Base-by-base conservation (phyloP, 331 rosid genomes). In the Erythrophleum ivorense region DNA sequence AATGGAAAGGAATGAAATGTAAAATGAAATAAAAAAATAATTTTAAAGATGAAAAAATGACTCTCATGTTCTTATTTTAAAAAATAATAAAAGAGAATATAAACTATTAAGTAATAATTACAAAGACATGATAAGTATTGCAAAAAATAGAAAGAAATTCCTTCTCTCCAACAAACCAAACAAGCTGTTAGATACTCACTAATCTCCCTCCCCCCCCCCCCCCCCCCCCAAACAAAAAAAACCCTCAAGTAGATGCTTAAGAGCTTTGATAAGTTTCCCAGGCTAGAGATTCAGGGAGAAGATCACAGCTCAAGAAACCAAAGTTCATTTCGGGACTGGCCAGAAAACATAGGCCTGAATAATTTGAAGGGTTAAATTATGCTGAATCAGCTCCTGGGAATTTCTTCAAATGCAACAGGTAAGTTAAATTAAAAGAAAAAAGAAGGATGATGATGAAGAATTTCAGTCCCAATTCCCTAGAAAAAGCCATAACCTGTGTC, bases 271-370 rank as follows among this genome's bases (percentile, higher is more conserved):
- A 50, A 33, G 72, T 46, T 45, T 46, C 48, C 58, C 41, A 80
- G 55, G n/a, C 14, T 50, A 50, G 55, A 50, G 55, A 60, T 80
- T 73, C 29, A 74, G 34, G 55, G 48, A 33, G 14, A 75, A 65
- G 52, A 52, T 21, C 53, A 40, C 21, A 31, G 34, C n/a, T 59
- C 45, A 15, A 13, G 40, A 38, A 62, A 62, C 55, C 45, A 72
- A 7, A 60, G 75, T 65, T 41, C 76, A 55, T 69, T 33, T 52
- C 9, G 72, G 74, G 78, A 72, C 41, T 38, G 67, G 8, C 73
- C 74, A 53, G 34, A 38, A 63, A 38, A 59, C 49, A 73, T 7
- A 15, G 10, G 5, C 38, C 50, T 2, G 49, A 58, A 52, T 49
- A 49, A 53, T 5, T 38, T 19, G 38, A 60, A 10, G 34, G 31